Percentiles rank a stretch among this genome's conserved stretches.
Conservation (phyloP, 768 basidiomycete genomes). For the Collybia sordida region DNA sequence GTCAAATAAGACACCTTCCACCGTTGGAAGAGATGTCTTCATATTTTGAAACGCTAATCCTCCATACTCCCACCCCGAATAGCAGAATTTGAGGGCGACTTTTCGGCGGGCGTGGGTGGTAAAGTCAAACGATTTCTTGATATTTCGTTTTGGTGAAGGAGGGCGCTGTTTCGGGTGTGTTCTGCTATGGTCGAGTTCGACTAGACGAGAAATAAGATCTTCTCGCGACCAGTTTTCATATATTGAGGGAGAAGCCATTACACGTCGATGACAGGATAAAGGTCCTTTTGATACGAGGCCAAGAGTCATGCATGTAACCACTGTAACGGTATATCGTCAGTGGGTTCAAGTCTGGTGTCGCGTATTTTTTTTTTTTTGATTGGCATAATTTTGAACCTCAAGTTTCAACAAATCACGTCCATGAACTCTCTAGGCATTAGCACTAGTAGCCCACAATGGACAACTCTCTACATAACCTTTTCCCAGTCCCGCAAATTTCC, state of each 20-base stretch:
- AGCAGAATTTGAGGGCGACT: conserved; percentile 92
- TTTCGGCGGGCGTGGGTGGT: conserved; percentile 73
- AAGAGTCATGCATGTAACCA: conserved; percentile 7
- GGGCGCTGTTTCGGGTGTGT: conserved; percentile 24
- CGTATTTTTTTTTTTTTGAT: too few relatives aligned
- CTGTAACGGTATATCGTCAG: too few relatives aligned
- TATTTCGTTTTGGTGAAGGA: conserved; percentile 18
- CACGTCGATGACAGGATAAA: conserved; percentile 10
- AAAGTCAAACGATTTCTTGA: conserved; percentile 54
- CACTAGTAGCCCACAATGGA: too few relatives aligned
- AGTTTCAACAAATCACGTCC: too few relatives aligned
- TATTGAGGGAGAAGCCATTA: conserved; percentile 28
- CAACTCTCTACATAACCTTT: too few relatives aligned
- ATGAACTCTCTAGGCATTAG: too few relatives aligned
- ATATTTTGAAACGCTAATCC: conserved; percentile 83
- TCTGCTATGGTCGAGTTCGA: conserved; percentile 46
- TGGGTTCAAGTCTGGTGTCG: too few relatives aligned
- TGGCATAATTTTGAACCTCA: too few relatives aligned
- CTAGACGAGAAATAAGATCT: conserved; percentile 67
- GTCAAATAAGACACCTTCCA: conserved; percentile 83
- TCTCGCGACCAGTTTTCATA: conserved; percentile 48
- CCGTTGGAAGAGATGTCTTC: conserved; percentile 79
- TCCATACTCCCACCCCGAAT: conserved; percentile 89
- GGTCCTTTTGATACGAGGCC: conserved; percentile 11
- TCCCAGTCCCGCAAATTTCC: too few relatives aligned